Percentiles rank a stretch among this genome's conserved stretches.
phyloP scores from a whole-genome alignment of 805 yeast genomes.

The Danielia reshetovae region DNA sequence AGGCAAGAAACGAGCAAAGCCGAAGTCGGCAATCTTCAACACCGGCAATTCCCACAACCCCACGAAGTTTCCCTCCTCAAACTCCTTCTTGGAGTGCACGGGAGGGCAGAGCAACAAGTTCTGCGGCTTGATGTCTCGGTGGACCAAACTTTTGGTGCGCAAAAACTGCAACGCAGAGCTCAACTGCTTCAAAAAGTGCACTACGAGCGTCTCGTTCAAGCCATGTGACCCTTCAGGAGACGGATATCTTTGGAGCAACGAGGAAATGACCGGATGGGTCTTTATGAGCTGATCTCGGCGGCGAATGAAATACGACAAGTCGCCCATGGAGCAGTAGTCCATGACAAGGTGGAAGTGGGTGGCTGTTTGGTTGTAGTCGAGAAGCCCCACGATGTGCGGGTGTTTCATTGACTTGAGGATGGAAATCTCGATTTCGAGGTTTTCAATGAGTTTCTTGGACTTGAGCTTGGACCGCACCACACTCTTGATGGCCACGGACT shows the following conservation, averaged over 20 bases:
- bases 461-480: slow-evolving; percentile 78
- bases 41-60: slow-evolving; percentile 90
- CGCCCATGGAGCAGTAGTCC: slow-evolving; percentile 97
- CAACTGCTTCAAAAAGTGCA: slow-evolving; percentile 84
- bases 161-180: slow-evolving; percentile 80
- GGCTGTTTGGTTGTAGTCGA: slow-evolving; percentile 77
- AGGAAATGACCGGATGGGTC: slow-evolving; percentile 74
- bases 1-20: slow-evolving; percentile 93
- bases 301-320: slow-evolving; percentile 80
- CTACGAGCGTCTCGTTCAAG: slow-evolving; percentile 68
- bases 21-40: slow-evolving; percentile 93
- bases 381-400: slow-evolving; percentile 85
- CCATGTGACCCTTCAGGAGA: slow-evolving; percentile 77
- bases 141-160: slow-evolving; percentile 81
- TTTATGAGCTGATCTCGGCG: slow-evolving; percentile 66
- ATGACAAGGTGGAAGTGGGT: slow-evolving; percentile 82
- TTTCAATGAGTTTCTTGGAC: slow-evolving; percentile 83
- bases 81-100: slow-evolving; percentile 55
- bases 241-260: slow-evolving; percentile 78
- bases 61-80: slow-evolving; percentile 53
- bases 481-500: slow-evolving; percentile 82
- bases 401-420: slow-evolving; percentile 85
- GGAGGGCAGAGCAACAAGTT: slow-evolving; percentile 83
- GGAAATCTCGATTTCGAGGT: slow-evolving; percentile 86
- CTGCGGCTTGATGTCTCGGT: slow-evolving; percentile 95